phyloP scores from a whole-genome alignment of 2,329 filamentous ascomycete species.

The Ascochyta pisi region DNA sequence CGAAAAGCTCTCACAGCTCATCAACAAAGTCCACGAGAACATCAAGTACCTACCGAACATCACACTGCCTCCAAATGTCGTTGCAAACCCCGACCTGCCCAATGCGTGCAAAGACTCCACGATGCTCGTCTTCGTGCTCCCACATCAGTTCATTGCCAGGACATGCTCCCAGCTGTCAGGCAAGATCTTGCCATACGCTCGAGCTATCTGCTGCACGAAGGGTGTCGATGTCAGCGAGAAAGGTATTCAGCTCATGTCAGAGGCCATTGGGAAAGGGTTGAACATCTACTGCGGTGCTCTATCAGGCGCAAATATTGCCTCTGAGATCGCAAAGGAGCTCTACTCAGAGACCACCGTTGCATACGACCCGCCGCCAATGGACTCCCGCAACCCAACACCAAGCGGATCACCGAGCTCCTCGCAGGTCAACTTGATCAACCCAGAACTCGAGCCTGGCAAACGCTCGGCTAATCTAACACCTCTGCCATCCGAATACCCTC shows the following conservation, averaged over 20 bases:
- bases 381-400: constrained; percentile 77
- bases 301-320: constrained; percentile 94
- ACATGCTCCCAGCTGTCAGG: constrained; percentile 85
- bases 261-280: constrained; percentile 88
- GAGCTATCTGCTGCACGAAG: constrained; percentile 97
- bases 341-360: constrained; percentile 97
- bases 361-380: constrained; percentile 89
- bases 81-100: constrained; percentile 81
- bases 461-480: constrained; percentile 77
- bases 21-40: constrained; percentile 95
- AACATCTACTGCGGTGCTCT: constrained; percentile 97
- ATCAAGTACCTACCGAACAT: constrained; percentile 97
- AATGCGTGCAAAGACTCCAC: constrained; percentile 84
- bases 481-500: constrained; percentile 81
- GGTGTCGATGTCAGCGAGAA: constrained; percentile 91
- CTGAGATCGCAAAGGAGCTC: constrained; percentile 92
- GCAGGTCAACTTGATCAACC: constrained; percentile 59
- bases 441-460: constrained; percentile 58
- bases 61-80: constrained; percentile 78
- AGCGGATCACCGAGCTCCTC: constrained; percentile 57
- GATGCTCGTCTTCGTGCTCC: constrained; percentile 93
- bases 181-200: constrained; percentile 87
- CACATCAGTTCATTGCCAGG: constrained; percentile 92
- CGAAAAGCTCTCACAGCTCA: constrained; percentile 87
- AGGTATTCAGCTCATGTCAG: constrained; percentile 87